Conservation (phyloP, 2,329 filamentous ascomycete species). For the Sporothrix euskadiensis region DNA sequence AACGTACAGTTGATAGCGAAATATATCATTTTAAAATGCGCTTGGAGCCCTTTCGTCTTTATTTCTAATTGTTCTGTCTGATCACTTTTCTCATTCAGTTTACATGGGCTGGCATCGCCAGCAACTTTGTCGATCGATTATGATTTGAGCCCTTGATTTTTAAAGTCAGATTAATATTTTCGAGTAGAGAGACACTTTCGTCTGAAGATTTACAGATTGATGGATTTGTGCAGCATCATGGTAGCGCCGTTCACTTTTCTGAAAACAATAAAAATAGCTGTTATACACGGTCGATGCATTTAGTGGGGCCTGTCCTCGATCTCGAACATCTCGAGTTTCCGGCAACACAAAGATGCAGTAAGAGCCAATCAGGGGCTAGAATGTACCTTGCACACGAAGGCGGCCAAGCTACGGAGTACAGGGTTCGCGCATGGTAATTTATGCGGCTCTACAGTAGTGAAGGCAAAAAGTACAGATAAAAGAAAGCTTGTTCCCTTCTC, state of each 20-base stretch:
- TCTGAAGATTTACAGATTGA: not conserved
- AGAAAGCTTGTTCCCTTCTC: not conserved
- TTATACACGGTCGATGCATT: not conserved
- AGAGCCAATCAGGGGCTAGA: not conserved
- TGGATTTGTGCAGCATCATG: no score
- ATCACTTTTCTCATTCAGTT: not conserved
- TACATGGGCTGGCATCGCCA: not conserved
- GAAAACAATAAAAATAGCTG: constrained; percentile 3
- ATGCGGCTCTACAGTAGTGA: not conserved
- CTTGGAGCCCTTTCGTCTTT: not conserved
- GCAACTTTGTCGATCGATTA: not conserved
- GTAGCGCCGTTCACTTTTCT: not conserved
- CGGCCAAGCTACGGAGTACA: not conserved
- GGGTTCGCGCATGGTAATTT: not conserved
- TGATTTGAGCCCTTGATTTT: not conserved
- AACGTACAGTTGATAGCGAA: not conserved
- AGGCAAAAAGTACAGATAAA: not conserved
- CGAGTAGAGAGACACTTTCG: not conserved
- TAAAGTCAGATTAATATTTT: not conserved
- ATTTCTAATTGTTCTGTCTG: no score
- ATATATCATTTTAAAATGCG: not conserved
- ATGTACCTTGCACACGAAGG: not conserved
- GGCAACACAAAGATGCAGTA: not conserved
- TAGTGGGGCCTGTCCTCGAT: not conserved
- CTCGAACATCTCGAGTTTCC: constrained; percentile 24